Evolutionary conservation across 2,329 filamentous ascomycete species (phyloP).

Genomic region (Elsinoe necatrix): DNA sequence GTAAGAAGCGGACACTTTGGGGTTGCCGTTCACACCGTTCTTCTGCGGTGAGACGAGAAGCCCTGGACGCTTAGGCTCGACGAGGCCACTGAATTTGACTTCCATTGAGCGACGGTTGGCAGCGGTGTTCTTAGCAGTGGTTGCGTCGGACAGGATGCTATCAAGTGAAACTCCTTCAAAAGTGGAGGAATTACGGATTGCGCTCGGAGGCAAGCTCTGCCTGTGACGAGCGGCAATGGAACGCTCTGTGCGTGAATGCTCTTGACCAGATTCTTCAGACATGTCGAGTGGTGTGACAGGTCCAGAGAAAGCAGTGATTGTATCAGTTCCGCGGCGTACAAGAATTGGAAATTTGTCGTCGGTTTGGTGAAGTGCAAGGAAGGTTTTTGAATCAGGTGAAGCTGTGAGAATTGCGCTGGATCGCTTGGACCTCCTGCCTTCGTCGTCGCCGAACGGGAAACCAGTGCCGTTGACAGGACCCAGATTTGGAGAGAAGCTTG

Average conservation of each 20-base stretch:
- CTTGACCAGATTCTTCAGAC: conserved; percentile 21
- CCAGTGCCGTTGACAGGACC: conserved; percentile 79
- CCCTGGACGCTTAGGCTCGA: conserved; percentile 39
- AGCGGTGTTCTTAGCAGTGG: conserved; percentile 34
- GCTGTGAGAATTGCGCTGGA: conserved; percentile 39
- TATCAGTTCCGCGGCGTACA: conserved; percentile 54
- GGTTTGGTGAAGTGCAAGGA: conserved; percentile 61
- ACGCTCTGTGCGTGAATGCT: conserved; percentile 50
- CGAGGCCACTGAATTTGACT: conserved; percentile 34
- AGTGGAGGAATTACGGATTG: conserved; percentile 29
- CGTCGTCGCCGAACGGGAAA: conserved; percentile 72
- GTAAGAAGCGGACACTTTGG: conserved; percentile 78
- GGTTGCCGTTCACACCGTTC: conserved; percentile 49
- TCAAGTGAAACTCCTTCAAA: conserved; percentile 31
- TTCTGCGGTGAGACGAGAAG: conserved; percentile 52
- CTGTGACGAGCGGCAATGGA: conserved; percentile 40
- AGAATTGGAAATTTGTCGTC: conserved; percentile 85
- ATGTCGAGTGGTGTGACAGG: conserved; percentile 63
- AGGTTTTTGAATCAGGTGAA: conserved; percentile 59
- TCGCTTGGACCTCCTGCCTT: conserved; percentile 45
- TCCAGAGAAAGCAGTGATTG: conserved; percentile 60
- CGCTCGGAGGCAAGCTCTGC: conserved; percentile 29
- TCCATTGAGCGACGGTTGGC: conserved; percentile 42
- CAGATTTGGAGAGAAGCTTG: conserved; percentile 45
- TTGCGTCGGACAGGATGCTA: conserved; percentile 31